Evolutionary conservation across 441 rosid species (phyloP).

Genomic region (Rhodomyrtus psidioides): DNA sequence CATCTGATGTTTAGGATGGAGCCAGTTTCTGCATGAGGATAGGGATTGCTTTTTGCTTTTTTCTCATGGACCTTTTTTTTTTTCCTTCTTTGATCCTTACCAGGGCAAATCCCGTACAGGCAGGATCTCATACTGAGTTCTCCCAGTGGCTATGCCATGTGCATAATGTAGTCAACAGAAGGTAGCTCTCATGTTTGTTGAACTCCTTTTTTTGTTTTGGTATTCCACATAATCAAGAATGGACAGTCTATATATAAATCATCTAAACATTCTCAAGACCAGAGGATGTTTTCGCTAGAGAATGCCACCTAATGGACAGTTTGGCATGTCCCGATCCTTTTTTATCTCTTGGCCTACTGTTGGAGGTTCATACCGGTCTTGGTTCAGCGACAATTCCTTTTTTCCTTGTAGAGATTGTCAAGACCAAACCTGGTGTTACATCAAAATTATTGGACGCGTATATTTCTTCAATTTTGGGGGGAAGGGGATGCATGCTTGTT

Average conservation of each 20-base stretch:
- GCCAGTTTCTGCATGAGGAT: not conserved
- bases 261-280: not conserved
- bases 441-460: not conserved
- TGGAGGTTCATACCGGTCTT: rapidly evolving
- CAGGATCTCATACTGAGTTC: constrained; percentile 78
- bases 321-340: not conserved
- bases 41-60: not conserved
- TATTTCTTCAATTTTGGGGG: not conserved
- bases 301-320: not conserved
- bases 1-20: not conserved
- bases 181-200: constrained; percentile 27
- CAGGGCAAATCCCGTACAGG: constrained; percentile 77
- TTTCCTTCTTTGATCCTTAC: not conserved
- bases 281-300: not conserved
- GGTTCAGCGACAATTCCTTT: not conserved
- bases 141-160: constrained; percentile 87
- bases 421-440: not conserved
- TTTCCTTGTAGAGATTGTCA: not conserved
- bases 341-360: not conserved
- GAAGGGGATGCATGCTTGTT: not conserved
- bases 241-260: not conserved
- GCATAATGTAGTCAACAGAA: constrained; percentile 88
- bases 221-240: not conserved
- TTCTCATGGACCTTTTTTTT: not conserved
- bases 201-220: not conserved